These are phyloP conservation scores for Xylaria sp. DNA, from an alignment of 2,329 filamentous ascomycete genomes.

Conservation along the genomic window DNA sequence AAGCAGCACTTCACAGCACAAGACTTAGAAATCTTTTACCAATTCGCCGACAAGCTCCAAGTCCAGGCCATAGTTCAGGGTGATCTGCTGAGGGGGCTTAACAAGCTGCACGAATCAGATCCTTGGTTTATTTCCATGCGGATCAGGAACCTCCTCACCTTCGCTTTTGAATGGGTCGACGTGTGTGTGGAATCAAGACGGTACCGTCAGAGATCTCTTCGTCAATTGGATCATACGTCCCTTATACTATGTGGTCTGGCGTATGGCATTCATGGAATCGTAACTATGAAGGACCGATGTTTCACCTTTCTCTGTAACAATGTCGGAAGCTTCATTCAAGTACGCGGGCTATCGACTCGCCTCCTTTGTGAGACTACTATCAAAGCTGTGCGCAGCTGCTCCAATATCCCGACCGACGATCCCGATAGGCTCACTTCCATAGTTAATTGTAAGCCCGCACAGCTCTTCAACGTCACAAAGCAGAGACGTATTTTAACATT, in stretches of 20 bases:
- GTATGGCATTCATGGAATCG: background rate
- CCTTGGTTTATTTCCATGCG: too few relatives aligned
- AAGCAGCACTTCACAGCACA: background rate
- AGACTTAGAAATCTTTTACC: background rate
- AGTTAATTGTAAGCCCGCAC: background rate
- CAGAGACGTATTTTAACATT: background rate
- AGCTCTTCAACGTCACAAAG: background rate
- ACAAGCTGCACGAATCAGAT: background rate
- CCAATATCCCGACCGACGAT: background rate
- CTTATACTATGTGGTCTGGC: background rate
- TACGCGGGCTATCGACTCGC: background rate
- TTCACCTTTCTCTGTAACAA: background rate
- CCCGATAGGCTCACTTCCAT: background rate
- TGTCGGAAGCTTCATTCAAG: background rate
- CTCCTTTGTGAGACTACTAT: background rate
- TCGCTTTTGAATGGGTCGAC: background rate
- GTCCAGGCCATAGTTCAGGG: background rate
- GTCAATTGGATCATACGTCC: background rate
- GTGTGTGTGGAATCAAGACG: too few relatives aligned
- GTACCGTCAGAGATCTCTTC: background rate
- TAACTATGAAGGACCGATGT: background rate
- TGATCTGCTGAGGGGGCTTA: background rate
- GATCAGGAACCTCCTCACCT: background rate
- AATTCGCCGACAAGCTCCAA: background rate
- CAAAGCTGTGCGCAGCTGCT: background rate